Base-by-base conservation (phyloP, 2,329 filamentous ascomycete species). In the Cercospora beticola region DNA sequence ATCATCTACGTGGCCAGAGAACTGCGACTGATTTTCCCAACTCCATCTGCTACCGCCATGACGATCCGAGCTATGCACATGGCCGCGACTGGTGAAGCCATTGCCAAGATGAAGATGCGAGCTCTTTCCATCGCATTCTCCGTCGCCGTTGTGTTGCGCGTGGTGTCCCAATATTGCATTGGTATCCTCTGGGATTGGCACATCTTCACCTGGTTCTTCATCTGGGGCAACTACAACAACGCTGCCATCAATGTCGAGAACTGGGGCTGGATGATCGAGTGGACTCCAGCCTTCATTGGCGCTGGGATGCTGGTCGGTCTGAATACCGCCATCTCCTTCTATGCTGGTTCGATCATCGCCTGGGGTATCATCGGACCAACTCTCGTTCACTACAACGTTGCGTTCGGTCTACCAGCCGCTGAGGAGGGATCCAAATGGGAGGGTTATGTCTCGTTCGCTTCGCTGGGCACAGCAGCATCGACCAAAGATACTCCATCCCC, bases 31-130 rank as follows among this genome's bases (percentile, higher is more conserved):
- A 82, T 89, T 66, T 89, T 89, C 78, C 87, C 87, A 1, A 85
- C 86, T 0, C 80, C 86, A 0, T 87, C 86, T 28, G 87, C 87
- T 2, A 88, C 87, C 0, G 87, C 86, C 28, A 83, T 88, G 79
- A 87, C 86, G 1, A 89, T 89, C 67, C 84, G 86, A 7, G 85
- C 83, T n/a, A 89, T 89, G 86, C 87, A 89, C 75, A 82, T 85
- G 65, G 83, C 86, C 5, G 81, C 83, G 0, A 81, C 79, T 14
- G 87, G 86, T 9, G 85, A 84, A 23, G 73, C 72, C 0, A 83
- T 86, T 64, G 87, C 86, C 14, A 82, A 86, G 68, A 81, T 81
- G 70, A 88, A 88, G 81, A 85, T 88, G 76, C 86, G 83, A 75
- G 86, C 85, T 3, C 79, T 89, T 16, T 80, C 81, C 0, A 80